A percentile compares a stretch with the other conserved stretches of the same genome.
phyloP scores from a whole-genome alignment of 2,329 filamentous ascomycete species.

The Tolypocladium pustulatum region DNA sequence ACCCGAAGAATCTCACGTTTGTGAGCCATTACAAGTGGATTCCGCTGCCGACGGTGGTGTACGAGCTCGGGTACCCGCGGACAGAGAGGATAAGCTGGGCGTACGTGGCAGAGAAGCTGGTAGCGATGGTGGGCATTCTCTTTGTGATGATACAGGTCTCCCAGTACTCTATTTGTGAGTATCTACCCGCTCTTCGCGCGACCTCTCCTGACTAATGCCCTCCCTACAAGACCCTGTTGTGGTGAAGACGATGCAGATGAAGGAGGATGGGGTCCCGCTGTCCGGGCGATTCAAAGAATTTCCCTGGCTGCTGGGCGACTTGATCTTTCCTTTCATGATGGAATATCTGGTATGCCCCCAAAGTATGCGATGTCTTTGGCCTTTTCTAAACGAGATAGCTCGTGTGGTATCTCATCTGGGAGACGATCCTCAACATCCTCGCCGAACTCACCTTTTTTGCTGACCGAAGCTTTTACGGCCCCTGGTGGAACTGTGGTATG shows the following conservation, averaged over 20 bases:
- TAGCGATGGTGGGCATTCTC: constrained; percentile 61
- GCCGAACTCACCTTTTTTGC: constrained; percentile 70
- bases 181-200: no score
- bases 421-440: constrained; percentile 61
- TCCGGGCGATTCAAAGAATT: constrained; percentile 54
- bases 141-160: constrained; percentile 72
- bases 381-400: constrained; percentile 25
- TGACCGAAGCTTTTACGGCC: constrained; percentile 61
- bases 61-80: constrained; percentile 68
- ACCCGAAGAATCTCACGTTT: constrained; percentile 59
- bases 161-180: constrained; percentile 57
- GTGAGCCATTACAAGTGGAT: constrained; percentile 62
- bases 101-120: constrained; percentile 63
- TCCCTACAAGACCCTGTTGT: constrained; percentile 51
- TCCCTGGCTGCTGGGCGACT: constrained; percentile 63
- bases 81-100: constrained; percentile 58
- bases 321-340: constrained; percentile 70
- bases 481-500: constrained; percentile 52
- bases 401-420: constrained; percentile 76
- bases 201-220: constrained; percentile 2
- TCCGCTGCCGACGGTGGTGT: constrained; percentile 64
- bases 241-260: constrained; percentile 54
- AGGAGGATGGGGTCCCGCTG: constrained; percentile 53
- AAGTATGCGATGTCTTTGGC: neutral
- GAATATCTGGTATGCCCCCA: constrained; percentile 48